Conservation (phyloP, 2,329 filamentous ascomycete species). For the Pseudocercospora cruenta region DNA sequence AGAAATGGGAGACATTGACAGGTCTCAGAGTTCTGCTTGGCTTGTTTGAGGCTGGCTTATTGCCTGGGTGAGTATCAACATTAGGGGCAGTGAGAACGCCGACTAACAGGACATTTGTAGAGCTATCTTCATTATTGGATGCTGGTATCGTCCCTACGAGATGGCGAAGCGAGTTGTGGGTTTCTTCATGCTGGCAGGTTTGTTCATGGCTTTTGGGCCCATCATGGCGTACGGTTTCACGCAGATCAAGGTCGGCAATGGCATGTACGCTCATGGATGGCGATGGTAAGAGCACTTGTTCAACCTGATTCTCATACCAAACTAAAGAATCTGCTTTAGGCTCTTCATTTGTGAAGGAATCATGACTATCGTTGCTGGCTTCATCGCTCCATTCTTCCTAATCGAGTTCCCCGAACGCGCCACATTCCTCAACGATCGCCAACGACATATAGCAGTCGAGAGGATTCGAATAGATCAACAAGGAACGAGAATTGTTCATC, state of each 20-base stretch:
- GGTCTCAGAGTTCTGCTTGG: constrained; percentile 8
- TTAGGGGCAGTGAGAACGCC: neutral
- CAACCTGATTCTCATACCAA: neutral
- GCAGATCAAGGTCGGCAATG: constrained; percentile 67
- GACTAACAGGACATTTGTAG: neutral
- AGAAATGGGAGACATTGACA: constrained; percentile 10
- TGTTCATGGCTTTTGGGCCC: constrained; percentile 51
- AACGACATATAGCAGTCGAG: constrained; percentile 20
- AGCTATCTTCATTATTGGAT: constrained; percentile 11
- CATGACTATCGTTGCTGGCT: constrained; percentile 16
- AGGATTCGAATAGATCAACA: constrained; percentile 19
- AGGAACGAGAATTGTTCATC: constrained; percentile 16
- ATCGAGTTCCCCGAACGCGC: constrained; percentile 22
- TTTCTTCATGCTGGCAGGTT: constrained; percentile 6
- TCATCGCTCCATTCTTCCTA: constrained; percentile 9
- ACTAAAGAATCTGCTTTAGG: neutral
- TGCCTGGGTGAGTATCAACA: neutral
- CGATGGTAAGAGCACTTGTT: neutral
- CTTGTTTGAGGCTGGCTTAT: constrained; percentile 10
- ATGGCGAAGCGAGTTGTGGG: constrained; percentile 8
- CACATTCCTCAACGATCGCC: constrained; percentile 18
- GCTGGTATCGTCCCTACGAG: constrained; percentile 11
- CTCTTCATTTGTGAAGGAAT: constrained; percentile 12
- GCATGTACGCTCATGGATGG: constrained; percentile 63
- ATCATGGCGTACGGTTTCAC: constrained; percentile 58